Evolutionary conservation across 2,329 filamentous ascomycete genomes (phyloP), one percentile per base, ranked within the genome.

Genomic region (Magnaporthales sp.): DNA sequence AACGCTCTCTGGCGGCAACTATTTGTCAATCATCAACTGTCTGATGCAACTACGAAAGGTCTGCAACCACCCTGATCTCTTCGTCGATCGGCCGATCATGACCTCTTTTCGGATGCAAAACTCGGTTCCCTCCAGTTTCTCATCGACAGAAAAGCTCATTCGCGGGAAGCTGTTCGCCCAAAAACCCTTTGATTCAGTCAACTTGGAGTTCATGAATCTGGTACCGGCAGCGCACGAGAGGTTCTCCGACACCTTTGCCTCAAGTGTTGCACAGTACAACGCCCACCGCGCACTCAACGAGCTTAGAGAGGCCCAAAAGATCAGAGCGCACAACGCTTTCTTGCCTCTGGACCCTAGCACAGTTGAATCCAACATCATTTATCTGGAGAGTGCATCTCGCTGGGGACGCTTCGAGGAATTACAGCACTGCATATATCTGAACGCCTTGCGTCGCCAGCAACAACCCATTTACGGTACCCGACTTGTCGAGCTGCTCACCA

Each of bases 21-120:
- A 97, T 75, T 87, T 99, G 70, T 97, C 93, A 22, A 97, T 99
- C 75, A 98, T 98, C 78, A 97, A 97, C 75, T 98, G 96, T 77
- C 80, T 99, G 65, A 97, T 99, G 93, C 95, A 97, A 75, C 83
- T 99, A 66, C 89, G 95, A 63, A 97, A 98, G 76, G 96, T 99
- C 65, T 99, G 95, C 83, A 99, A 99, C 72, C 95, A 99, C 74
- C 96, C 95, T 0, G 95, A 99, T 77, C 83, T 99, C 9, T 99
- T 99, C 73, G 91, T 98, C 71, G 96, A 96, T 68, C 88, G 95
- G 19, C 93, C 93, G 0, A 98, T 99, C 73, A 95, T 96, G 78
- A 99, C 94, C 0, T 98, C 95, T 1, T 96, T 97, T 76, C 92
- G 93, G 3, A 96, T 98, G 90, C 83, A 86, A 29, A 90, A 84